Percentiles rank a stretch among this genome's conserved stretches.
phyloP scores from a whole-genome alignment of 495 filamentous ascomycete species.

The Cenococcum geophilum region DNA sequence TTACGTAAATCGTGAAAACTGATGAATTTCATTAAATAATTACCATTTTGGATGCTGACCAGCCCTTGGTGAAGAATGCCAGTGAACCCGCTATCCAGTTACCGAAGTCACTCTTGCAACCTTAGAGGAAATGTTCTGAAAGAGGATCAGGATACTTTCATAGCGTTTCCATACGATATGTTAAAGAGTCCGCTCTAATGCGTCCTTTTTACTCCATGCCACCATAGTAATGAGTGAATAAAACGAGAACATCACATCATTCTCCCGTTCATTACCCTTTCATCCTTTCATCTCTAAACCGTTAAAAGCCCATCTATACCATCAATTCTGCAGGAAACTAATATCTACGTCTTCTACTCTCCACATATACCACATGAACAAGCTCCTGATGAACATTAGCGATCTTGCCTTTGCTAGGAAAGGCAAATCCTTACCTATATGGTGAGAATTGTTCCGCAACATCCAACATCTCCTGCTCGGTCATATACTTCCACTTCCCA shows the following conservation, averaged over 20 bases:
- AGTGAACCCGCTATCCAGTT: too few species aligned
- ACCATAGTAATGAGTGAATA: too few species aligned
- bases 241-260: neutral
- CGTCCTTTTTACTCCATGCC: too few species aligned
- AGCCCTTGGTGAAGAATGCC: too few species aligned
- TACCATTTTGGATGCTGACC: too few species aligned
- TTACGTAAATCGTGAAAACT: too few species aligned
- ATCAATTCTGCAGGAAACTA: slow-evolving; percentile 48
- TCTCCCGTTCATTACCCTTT: neutral
- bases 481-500: slow-evolving; percentile 97
- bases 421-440: slow-evolving; percentile 58
- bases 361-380: slow-evolving; percentile 96
- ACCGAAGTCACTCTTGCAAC: too few species aligned
- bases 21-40: too few species aligned
- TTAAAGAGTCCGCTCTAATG: too few species aligned
- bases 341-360: slow-evolving; percentile 70
- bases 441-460: slow-evolving; percentile 73
- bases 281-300: neutral
- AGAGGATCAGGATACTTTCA: too few species aligned
- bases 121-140: too few species aligned
- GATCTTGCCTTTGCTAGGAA: neutral
- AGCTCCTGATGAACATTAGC: slow-evolving; percentile 45
- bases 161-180: too few species aligned
- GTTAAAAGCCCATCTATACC: neutral
- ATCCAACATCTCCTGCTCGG: slow-evolving; percentile 84